Percentiles rank a stretch among this genome's conserved stretches.
Conservation (phyloP, 306 rosid genomes). For the Casuarina glauca region DNA sequence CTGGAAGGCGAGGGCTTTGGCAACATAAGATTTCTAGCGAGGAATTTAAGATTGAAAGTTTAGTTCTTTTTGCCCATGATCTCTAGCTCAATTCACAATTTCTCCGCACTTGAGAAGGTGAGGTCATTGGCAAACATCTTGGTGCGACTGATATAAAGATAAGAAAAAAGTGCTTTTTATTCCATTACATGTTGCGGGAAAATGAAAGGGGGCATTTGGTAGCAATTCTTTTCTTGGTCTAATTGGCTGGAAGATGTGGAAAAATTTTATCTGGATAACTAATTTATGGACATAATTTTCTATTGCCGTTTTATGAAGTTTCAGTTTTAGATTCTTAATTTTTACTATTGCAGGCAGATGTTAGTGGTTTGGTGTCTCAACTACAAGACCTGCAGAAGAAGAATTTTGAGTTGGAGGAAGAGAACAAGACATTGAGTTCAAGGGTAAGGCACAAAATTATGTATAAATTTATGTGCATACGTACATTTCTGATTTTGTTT, state of each 20-base stretch:
- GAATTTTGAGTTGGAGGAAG: slow-evolving; percentile 64
- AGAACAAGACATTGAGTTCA: slow-evolving; percentile 46
- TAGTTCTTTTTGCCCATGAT: background rate
- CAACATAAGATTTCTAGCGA: background rate
- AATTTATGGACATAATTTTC: too few relatives aligned
- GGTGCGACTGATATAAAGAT: too few relatives aligned
- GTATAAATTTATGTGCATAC: background rate
- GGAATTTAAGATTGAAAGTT: background rate
- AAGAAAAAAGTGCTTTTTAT: background rate
- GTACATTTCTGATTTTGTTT: background rate
- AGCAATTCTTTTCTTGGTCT: background rate
- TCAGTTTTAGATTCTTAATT: slow-evolving; percentile 6
- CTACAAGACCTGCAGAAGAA: slow-evolving; percentile 63
- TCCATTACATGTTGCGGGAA: background rate
- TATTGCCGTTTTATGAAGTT: background rate
- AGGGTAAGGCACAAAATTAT: slow-evolving; percentile 43
- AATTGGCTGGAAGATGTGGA: too few relatives aligned
- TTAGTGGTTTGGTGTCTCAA: slow-evolving; percentile 74
- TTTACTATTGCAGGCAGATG: slow-evolving; percentile 51
- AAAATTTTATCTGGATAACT: too few relatives aligned
- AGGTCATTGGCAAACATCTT: too few relatives aligned
- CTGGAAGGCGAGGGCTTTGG: background rate
- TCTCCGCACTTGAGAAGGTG: too few relatives aligned
- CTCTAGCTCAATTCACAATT: too few relatives aligned
- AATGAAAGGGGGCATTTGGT: background rate